Percentiles rank a stretch among this genome's conserved stretches.
These are phyloP conservation scores for Microcyclospora tardicrescens DNA, from an alignment of 2,329 filamentous ascomycete species.

Conservation along the genomic window DNA sequence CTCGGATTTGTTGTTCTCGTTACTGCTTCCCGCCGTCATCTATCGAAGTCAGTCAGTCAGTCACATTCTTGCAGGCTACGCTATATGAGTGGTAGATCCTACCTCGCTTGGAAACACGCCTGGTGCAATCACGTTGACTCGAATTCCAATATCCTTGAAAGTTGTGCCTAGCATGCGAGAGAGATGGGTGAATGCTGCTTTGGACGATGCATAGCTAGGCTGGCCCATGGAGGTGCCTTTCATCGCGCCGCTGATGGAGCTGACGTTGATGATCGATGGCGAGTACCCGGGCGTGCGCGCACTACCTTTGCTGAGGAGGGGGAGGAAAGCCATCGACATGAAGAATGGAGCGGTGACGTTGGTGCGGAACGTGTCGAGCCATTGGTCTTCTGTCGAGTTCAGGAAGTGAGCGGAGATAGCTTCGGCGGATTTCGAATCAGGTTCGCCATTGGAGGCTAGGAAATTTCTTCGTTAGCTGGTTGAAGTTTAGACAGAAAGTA, in stretches of 20 bases:
- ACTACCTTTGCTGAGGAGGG: constrained; percentile 38
- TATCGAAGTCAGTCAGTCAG: constrained; percentile 13
- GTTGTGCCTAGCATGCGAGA: constrained; percentile 34
- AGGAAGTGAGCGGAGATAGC: constrained; percentile 40
- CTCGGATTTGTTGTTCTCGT: constrained; percentile 35
- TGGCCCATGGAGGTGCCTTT: constrained; percentile 40
- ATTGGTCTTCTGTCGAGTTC: constrained; percentile 33
- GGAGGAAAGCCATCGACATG: constrained; percentile 42
- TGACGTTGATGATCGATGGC: constrained; percentile 41
- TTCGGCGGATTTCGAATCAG: constrained; percentile 35
- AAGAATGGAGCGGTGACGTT: constrained; percentile 41
- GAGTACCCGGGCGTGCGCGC: constrained; percentile 35
- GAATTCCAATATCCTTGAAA: constrained; percentile 27
- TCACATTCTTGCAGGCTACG: not conserved
- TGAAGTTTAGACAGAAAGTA: too few relatives aligned
- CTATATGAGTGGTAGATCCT: too few relatives aligned
- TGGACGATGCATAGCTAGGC: constrained; percentile 40
- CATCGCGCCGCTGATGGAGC: constrained; percentile 38
- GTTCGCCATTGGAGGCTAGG: constrained; percentile 28
- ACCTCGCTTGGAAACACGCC: constrained; percentile 27
- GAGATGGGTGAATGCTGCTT: constrained; percentile 36
- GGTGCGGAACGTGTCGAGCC: constrained; percentile 39
- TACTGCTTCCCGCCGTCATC: constrained; percentile 37
- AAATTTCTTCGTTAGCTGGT: too few relatives aligned
- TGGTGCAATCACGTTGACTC: constrained; percentile 33